Conservation (phyloP, 768 basidiomycete species). For the Melanogaster broomeanus region DNA sequence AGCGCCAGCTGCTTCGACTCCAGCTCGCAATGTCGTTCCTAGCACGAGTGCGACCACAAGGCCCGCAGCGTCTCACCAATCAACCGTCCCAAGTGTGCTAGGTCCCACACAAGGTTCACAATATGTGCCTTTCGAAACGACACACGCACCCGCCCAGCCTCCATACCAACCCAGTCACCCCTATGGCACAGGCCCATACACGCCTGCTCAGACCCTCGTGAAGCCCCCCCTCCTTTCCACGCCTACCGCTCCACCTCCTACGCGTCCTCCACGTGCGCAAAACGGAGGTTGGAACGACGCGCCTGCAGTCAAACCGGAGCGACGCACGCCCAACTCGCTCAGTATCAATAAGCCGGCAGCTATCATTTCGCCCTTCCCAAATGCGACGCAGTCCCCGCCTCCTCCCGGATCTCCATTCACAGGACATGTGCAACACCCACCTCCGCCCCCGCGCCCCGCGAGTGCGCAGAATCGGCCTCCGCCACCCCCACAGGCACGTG, state of each 20-base stretch:
- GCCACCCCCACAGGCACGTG: slow-evolving; percentile 40
- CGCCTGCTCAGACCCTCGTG: slow-evolving; percentile 29
- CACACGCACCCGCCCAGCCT: slow-evolving; percentile 36
- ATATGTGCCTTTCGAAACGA: slow-evolving; percentile 19
- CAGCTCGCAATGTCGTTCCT: slow-evolving; percentile 24
- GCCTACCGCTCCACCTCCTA: slow-evolving; percentile 40
- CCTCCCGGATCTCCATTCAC: slow-evolving; percentile 50
- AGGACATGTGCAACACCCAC: slow-evolving; percentile 36
- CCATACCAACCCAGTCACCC: slow-evolving; percentile 9
- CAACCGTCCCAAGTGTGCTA: slow-evolving; percentile 37
- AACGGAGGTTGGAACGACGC: slow-evolving; percentile 94
- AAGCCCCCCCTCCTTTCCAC: slow-evolving; percentile 45
- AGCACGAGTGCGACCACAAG: slow-evolving; percentile 30
- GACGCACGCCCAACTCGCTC: slow-evolving; percentile 53
- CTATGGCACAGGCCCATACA: slow-evolving; percentile 7
- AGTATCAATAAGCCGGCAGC: slow-evolving; percentile 60
- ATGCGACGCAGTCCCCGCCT: slow-evolving; percentile 48
- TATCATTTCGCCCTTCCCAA: slow-evolving; percentile 90
- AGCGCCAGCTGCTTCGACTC: slow-evolving; percentile 23
- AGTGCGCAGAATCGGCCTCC: slow-evolving; percentile 46
- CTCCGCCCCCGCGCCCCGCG: slow-evolving; percentile 57
- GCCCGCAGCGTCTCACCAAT: slow-evolving; percentile 1
- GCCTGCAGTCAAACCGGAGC: slow-evolving; percentile 46
- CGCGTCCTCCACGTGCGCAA: slow-evolving; percentile 59
- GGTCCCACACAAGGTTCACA: slow-evolving; percentile 21